Evolutionary conservation across 345 rosid species (phyloP).

Genomic region (Fremontodendron californicum): DNA sequence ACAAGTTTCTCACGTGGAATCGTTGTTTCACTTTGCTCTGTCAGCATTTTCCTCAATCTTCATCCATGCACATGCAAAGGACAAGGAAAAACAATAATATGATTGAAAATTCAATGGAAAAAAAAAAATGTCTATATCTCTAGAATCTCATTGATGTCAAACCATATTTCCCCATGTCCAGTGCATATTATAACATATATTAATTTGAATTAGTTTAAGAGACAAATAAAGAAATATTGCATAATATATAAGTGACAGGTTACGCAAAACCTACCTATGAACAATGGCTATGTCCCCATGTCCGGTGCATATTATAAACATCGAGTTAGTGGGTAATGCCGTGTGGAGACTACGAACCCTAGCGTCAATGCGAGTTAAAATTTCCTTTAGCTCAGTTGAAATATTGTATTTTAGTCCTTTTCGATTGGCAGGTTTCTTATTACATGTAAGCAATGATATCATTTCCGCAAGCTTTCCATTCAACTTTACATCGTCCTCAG

Average conservation of each 20-base stretch:
- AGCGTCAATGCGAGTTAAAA: constrained; percentile 48
- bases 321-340: constrained; percentile 68
- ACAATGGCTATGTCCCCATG: constrained; percentile 91
- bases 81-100: constrained; percentile 4
- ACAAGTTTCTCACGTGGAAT: constrained; percentile 62
- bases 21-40: constrained; percentile 42
- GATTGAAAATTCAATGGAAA: neutral
- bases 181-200: constrained; percentile 63
- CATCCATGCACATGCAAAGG: constrained; percentile 19
- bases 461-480: constrained; percentile 70
- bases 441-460: constrained; percentile 73
- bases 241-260: neutral
- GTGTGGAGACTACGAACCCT: constrained; percentile 48
- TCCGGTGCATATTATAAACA: constrained; percentile 93
- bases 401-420: constrained; percentile 42
- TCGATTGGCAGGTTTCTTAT: constrained; percentile 33
- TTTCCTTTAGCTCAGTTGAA: constrained; percentile 57
- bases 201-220: too few species aligned
- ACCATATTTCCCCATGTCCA: constrained; percentile 66
- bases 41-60: constrained; percentile 78
- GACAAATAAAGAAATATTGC: neutral
- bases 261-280: constrained; percentile 46
- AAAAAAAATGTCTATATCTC: neutral
- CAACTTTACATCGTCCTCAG: constrained; percentile 51
- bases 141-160: neutral